A percentile compares a stretch with the other conserved stretches of the same genome.
phyloP scores from a whole-genome alignment of 176 grass and related monocot genomes.

The Themeda triandra region DNA sequence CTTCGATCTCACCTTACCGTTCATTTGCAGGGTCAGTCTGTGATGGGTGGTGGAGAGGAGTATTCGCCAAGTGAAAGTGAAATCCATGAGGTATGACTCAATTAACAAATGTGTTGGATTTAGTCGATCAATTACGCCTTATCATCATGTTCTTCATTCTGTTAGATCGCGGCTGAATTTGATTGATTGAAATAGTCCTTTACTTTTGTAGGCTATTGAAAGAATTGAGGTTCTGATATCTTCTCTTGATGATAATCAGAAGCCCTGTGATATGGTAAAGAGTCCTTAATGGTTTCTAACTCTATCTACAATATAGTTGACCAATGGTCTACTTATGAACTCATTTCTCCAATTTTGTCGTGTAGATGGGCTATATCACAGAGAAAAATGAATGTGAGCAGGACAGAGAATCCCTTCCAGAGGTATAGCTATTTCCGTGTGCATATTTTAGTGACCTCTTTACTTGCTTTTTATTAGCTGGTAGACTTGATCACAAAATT shows the following conservation, averaged over 20 bases:
- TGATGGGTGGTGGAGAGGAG: neutral
- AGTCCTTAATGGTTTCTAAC: neutral
- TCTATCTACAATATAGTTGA: neutral
- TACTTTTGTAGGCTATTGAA: neutral
- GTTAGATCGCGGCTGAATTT: neutral
- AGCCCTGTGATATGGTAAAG: conserved; percentile 1
- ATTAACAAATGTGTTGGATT: neutral
- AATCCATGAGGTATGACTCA: neutral
- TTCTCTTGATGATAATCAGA: neutral
- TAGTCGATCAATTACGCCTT: neutral
- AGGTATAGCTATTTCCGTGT: neutral
- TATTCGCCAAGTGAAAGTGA: neutral
- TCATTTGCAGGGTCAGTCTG: neutral
- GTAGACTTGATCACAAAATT: neutral
- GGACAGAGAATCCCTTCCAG: neutral
- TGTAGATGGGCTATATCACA: neutral
- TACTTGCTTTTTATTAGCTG: neutral
- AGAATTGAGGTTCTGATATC: neutral
- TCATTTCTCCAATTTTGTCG: neutral
- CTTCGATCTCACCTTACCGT: neutral
- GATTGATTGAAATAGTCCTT: neutral
- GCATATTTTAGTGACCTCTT: neutral
- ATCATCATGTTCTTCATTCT: neutral
- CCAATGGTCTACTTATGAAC: neutral
- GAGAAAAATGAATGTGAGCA: neutral